A percentile compares a stretch with the other conserved stretches of the same genome.
Conservation (phyloP, 768 basidiomycete species). For the Bullera alba region DNA sequence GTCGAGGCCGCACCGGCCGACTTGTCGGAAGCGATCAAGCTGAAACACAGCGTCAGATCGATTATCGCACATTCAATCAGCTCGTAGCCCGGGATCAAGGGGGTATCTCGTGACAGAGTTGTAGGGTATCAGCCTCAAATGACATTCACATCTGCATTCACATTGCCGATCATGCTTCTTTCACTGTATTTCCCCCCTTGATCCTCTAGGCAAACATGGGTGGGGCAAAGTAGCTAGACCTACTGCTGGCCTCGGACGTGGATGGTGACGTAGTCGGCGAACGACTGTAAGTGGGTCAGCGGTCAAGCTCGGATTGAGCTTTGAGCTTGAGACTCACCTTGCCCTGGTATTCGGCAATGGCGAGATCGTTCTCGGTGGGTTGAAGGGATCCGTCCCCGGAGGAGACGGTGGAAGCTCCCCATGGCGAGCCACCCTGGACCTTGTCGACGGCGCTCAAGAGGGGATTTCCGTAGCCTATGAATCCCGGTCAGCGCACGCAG, state of each 20-base stretch:
- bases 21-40: too few species aligned
- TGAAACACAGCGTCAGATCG: too few species aligned
- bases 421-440: slow-evolving; percentile 57
- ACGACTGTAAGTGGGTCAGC: slow-evolving; percentile 15
- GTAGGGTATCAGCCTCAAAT: too few species aligned
- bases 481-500: too few species aligned
- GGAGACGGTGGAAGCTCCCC: slow-evolving; percentile 57
- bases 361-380: slow-evolving; percentile 20
- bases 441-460: slow-evolving; percentile 45
- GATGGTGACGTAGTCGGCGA: slow-evolving; percentile 27
- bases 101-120: too few species aligned
- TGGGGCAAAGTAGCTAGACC: background rate
- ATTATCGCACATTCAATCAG: too few species aligned
- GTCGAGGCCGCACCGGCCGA: too few species aligned
- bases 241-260: slow-evolving; percentile 27
- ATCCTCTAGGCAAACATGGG: too few species aligned
- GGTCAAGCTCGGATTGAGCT: background rate
- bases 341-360: slow-evolving; percentile 29
- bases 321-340: slow-evolving; percentile 9
- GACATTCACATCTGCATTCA: too few species aligned
- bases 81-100: too few species aligned
- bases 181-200: too few species aligned
- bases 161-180: too few species aligned
- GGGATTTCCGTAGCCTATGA: slow-evolving; percentile 47
- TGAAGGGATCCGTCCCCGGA: slow-evolving; percentile 33